These are phyloP conservation scores for Macadamia tetraphylla DNA, from an alignment of 164 flowering plant genomes.

Conservation along the genomic window DNA sequence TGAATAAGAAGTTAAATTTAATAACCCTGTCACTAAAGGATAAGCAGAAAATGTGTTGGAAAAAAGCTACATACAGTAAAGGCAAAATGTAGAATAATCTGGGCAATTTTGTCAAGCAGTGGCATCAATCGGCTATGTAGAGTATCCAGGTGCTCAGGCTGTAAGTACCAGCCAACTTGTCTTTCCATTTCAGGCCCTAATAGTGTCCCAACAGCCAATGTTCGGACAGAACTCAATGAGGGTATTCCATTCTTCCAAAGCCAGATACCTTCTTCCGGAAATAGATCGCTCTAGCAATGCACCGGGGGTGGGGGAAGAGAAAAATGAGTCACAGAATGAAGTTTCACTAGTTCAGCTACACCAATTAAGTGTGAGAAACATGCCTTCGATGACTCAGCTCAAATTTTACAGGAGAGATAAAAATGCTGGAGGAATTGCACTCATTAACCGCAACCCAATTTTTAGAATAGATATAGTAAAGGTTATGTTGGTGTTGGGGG, in stretches of 20 bases:
- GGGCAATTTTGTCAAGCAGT: constrained; percentile 66
- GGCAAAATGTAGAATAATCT: constrained; percentile 72
- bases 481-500: background rate
- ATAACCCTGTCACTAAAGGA: background rate
- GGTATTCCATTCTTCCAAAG: constrained; percentile 92
- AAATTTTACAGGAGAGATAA: too few species aligned
- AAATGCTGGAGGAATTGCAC: too few species aligned
- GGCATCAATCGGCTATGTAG: constrained; percentile 65
- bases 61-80: constrained; percentile 54
- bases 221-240: constrained; percentile 58
- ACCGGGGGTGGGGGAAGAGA: constrained; percentile 7
- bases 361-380: background rate
- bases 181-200: constrained; percentile 75
- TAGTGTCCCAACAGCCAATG: constrained; percentile 64
- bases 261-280: constrained; percentile 88
- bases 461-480: too few species aligned
- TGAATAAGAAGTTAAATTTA: background rate
- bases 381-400: too few species aligned
- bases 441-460: too few species aligned
- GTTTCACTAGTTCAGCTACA: background rate
- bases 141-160: constrained; percentile 48
- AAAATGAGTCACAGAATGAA: background rate
- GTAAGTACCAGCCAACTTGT: constrained; percentile 76
- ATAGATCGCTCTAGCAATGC: constrained; percentile 56
- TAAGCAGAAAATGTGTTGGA: background rate